Evolutionary conservation across 495 filamentous ascomycete genomes (phyloP), one percentile per base, ranked within the genome.

Genomic region (Neurospora tetrasperma): DNA sequence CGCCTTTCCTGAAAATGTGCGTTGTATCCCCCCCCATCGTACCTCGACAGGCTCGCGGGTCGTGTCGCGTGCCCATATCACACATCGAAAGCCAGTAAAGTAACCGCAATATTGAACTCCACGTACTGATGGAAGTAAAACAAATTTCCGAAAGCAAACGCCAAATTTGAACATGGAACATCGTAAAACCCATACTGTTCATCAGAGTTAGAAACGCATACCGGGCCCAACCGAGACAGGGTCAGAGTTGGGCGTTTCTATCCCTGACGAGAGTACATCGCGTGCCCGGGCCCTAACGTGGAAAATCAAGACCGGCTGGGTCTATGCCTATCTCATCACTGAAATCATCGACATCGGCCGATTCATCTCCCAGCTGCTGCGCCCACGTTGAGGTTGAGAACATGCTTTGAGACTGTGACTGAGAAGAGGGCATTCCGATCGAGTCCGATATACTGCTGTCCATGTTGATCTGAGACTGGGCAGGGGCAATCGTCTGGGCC

Each of bases 311-410:
- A 44, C 31, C 73, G 42, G 66, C n/a, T 44, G 48, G 38, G 39
- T 75, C 35, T 69, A 20, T 42, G 44, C 7, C 75, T 78, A 54
- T 81, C 69, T 72, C 27, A 68, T 43, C 68, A 70, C 41, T 23
- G 69, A 62, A 20, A 18, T 70, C 31, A 72, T 70, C 71, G 70
- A 69, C 12, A 41, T 66, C 54, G 54, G 23, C 31, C 14, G 54
- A 66, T 6, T 66, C 54, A 31, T 66, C 23, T 8, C 23, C 23
- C 7, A 66, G 14, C 3, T 66, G 54, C 31, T 66, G 54, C 7
- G 54, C 54, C 54, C 54, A 66, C 8, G 54, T 66, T 66, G 54
- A 66, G 23, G 54, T 66, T 35, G 54, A 16, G 54, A 66, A 66
- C 54, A 66, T 66, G 54, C 54, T 66, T 5, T 66, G 23, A 66